Conservation (phyloP, 2,329 filamentous ascomycete species). For the Cadophora sp. region DNA sequence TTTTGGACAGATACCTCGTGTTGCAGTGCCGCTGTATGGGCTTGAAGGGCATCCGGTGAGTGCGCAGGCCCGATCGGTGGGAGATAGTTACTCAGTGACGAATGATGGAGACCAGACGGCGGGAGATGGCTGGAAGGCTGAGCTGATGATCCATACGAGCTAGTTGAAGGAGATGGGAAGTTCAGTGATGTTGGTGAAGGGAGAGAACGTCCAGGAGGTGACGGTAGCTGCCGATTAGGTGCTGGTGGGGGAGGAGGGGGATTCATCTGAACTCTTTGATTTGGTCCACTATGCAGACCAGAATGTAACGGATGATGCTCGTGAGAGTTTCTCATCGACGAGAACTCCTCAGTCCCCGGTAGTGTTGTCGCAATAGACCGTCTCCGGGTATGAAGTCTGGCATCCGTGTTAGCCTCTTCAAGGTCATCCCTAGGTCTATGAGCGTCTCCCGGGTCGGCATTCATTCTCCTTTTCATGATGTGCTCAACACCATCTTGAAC, state of each 20-base stretch:
- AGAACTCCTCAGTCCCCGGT: constrained; percentile 33
- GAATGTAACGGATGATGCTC: constrained; percentile 31
- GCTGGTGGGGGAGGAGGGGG: constrained; percentile 43
- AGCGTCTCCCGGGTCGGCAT: constrained; percentile 31
- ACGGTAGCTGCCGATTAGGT: constrained; percentile 42
- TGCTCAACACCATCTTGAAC: constrained; percentile 33
- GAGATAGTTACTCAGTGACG: constrained; percentile 32
- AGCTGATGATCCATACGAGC: constrained; percentile 36
- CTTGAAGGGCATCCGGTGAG: constrained; percentile 41
- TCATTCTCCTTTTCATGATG: constrained; percentile 42
- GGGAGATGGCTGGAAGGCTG: constrained; percentile 32
- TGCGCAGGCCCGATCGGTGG: constrained; percentile 38
- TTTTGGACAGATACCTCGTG: constrained; percentile 61
- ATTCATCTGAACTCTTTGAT: constrained; percentile 40
- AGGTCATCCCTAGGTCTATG: constrained; percentile 26
- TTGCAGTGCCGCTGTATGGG: constrained; percentile 50
- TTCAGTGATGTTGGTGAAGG: constrained; percentile 42
- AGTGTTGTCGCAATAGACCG: constrained; percentile 32
- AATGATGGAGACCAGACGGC: constrained; percentile 29
- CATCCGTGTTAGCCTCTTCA: constrained; percentile 32
- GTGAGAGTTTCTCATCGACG: constrained; percentile 36
- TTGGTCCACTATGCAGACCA: constrained; percentile 26
- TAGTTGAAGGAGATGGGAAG: constrained; percentile 40
- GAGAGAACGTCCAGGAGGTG: constrained; percentile 43
- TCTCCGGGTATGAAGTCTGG: constrained; percentile 34